phyloP scores from a whole-genome alignment of 1,284 basidiomycete species.

The Cutaneotrichosporon mucoides region DNA sequence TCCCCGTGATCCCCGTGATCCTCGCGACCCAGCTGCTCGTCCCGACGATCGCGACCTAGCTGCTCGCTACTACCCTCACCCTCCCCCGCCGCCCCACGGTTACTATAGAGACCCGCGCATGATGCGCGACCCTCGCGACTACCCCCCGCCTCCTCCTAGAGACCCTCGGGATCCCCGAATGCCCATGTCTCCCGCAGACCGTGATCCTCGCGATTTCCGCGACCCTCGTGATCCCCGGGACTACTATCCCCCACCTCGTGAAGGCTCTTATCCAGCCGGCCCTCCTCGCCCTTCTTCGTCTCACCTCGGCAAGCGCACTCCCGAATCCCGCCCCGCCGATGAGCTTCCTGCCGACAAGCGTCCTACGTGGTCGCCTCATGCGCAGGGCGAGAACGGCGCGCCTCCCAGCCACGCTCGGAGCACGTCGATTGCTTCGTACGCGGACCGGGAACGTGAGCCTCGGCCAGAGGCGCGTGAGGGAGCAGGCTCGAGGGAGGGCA shows the following conservation, averaged over 20 bases:
- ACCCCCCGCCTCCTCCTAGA: background rate
- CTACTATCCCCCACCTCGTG: background rate
- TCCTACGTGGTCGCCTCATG: slow-evolving; percentile 14
- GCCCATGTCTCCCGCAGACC: background rate
- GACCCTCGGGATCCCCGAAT: slow-evolving; percentile 6
- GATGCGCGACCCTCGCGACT: slow-evolving; percentile 6
- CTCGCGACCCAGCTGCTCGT: slow-evolving; percentile 4
- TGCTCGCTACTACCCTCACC: slow-evolving; percentile 5
- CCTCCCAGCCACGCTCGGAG: slow-evolving; percentile 4
- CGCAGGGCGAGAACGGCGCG: background rate
- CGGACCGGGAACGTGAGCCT: slow-evolving; percentile 1
- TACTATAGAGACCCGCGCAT: slow-evolving; percentile 16
- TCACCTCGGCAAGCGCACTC: slow-evolving; percentile 16
- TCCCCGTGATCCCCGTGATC: background rate
- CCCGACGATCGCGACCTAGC: background rate
- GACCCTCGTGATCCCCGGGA: slow-evolving; percentile 8
- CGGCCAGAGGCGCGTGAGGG: background rate
- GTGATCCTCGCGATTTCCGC: slow-evolving; percentile 4
- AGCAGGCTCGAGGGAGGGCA: background rate
- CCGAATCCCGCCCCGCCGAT: slow-evolving; percentile 10
- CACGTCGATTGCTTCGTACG: slow-evolving; percentile 2
- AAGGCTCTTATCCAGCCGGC: background rate
- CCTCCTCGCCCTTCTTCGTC: slow-evolving; percentile 3
- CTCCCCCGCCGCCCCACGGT: slow-evolving; percentile 1
- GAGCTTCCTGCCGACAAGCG: slow-evolving; percentile 9